phyloP scores from a whole-genome alignment of 139 green algal species.

The Tetradesmus lagerheimii region DNA sequence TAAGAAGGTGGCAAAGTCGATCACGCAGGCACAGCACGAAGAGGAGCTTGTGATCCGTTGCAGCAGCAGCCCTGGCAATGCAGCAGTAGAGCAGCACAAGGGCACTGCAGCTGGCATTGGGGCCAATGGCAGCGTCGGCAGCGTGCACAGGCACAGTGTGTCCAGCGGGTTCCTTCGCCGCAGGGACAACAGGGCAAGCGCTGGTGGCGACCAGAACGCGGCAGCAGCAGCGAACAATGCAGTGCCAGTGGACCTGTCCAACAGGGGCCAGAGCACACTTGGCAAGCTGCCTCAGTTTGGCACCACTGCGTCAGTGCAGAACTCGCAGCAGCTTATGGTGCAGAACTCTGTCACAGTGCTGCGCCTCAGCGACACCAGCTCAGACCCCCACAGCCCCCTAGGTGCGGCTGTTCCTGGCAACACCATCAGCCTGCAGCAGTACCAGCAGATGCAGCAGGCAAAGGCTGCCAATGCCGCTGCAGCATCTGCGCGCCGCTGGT shows the following conservation, averaged over 20 bases:
- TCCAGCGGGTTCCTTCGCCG: slow-evolving; percentile 30
- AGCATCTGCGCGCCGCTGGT: slow-evolving; percentile 7
- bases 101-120: neutral
- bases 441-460: slow-evolving; percentile 45
- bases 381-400: neutral
- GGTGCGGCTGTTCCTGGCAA: slow-evolving; percentile 6
- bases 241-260: neutral
- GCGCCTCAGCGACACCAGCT: slow-evolving; percentile 28
- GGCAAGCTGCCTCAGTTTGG: slow-evolving; percentile 9
- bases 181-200: neutral
- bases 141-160: slow-evolving; percentile 17
- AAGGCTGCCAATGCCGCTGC: neutral
- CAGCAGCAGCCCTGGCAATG: slow-evolving; percentile 17
- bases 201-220: neutral
- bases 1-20: slow-evolving; percentile 32
- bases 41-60: slow-evolving; percentile 26
- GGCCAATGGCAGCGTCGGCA: neutral
- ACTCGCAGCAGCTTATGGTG: slow-evolving; percentile 15
- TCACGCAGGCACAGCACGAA: neutral
- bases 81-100: neutral
- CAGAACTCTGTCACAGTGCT: slow-evolving; percentile 28
- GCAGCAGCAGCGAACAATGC: neutral
- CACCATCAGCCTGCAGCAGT: slow-evolving; percentile 39
- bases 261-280: slow-evolving; percentile 4
- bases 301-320: neutral